A percentile compares a stretch with the other conserved stretches of the same genome.
These are phyloP conservation scores for Metschnikowia picachoensis DNA, from an alignment of 805 yeast genomes.

Conservation along the genomic window DNA sequence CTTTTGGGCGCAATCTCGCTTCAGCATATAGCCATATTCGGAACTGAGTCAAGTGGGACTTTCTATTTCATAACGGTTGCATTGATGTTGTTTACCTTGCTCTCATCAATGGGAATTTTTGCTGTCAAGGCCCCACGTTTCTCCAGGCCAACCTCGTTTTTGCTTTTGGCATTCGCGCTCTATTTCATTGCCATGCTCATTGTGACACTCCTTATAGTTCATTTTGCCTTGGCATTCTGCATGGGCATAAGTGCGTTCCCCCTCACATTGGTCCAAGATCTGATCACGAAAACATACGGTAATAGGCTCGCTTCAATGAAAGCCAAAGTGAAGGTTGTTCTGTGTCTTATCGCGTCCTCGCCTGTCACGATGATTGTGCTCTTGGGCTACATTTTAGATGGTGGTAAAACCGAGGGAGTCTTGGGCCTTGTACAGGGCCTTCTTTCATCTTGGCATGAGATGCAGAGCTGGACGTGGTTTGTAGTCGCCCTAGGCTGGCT, in stretches of 20 bases:
- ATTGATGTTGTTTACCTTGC: constrained; percentile 5
- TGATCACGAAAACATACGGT: constrained; percentile 16
- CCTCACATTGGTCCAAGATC: constrained; percentile 54
- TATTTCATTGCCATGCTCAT: constrained; percentile 60
- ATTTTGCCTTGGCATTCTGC: constrained; percentile 74
- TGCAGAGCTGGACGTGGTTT: constrained; percentile 86
- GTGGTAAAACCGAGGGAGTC: constrained; percentile 27
- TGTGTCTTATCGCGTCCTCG: constrained; percentile 43
- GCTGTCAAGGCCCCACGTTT: constrained; percentile 9
- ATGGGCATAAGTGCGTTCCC: constrained; percentile 76
- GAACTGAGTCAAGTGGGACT: background rate
- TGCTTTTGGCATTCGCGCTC: constrained; percentile 46
- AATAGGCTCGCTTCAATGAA: constrained; percentile 7
- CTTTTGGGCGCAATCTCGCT: constrained; percentile 23
- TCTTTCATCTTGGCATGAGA: constrained; percentile 58
- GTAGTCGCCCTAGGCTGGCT: constrained; percentile 72
- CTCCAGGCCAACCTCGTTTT: constrained; percentile 21
- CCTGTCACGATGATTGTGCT: constrained; percentile 42
- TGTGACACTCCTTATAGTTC: constrained; percentile 71
- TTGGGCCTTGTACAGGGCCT: constrained; percentile 48
- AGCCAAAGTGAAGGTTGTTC: constrained; percentile 23
- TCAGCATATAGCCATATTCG: constrained; percentile 22
- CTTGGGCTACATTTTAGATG: constrained; percentile 25
- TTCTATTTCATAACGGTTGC: background rate
- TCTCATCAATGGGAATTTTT: background rate